phyloP scores from a whole-genome alignment of 2,329 filamentous ascomycete genomes.

The Drechslerella dactyloides region DNA sequence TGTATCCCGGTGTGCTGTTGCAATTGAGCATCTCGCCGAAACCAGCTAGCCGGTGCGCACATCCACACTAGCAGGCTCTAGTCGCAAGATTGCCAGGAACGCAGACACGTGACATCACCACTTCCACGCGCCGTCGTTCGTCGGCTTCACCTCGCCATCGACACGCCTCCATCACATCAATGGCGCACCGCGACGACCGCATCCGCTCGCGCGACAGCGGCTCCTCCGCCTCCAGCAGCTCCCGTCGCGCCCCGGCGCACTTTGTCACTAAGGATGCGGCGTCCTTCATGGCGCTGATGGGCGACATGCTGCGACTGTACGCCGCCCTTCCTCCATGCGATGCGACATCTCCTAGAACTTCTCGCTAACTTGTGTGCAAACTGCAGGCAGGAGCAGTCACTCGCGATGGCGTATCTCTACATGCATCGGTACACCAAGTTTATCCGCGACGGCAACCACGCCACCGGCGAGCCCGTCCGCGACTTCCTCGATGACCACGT shows the following conservation, averaged over 20 bases:
- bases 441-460: slow-evolving; percentile 44
- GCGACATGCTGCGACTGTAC: slow-evolving; percentile 56
- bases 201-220: not conserved
- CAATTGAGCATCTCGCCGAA: too few relatives aligned
- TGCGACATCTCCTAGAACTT: not conserved
- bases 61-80: too few relatives aligned
- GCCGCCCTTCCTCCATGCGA: not conserved
- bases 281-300: slow-evolving; percentile 55
- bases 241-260: slow-evolving; percentile 5
- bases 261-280: slow-evolving; percentile 33
- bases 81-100: too few relatives aligned
- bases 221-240: slow-evolving; percentile 7
- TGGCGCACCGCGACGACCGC: not conserved
- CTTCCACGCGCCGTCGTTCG: too few relatives aligned
- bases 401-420: slow-evolving; percentile 57
- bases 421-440: slow-evolving; percentile 56
- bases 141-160: too few relatives aligned
- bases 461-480: slow-evolving; percentile 21
- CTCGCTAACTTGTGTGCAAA: not conserved
- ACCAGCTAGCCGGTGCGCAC: too few relatives aligned
- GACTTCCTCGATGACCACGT: slow-evolving; percentile 56
- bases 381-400: slow-evolving; percentile 54
- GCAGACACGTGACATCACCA: too few relatives aligned
- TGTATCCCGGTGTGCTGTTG: too few relatives aligned
- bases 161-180: not conserved